A percentile compares a stretch with the other conserved stretches of the same genome.
Conservation (phyloP, 495 filamentous ascomycete species). For the Lasiosphaeria ovina region DNA sequence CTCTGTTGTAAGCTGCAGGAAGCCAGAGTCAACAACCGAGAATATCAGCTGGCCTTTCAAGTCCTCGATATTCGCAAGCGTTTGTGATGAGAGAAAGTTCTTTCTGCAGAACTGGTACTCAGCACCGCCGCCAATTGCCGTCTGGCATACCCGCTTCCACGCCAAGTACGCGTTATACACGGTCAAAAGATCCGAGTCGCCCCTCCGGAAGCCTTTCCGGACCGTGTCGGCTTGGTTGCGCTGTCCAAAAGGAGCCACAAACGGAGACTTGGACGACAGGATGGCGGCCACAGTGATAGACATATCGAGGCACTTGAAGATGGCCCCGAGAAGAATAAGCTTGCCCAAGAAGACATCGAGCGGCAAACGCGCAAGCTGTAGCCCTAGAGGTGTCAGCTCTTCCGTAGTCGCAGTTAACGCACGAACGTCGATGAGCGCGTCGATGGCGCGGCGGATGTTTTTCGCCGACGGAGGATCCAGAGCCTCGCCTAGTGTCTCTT, state of each 20-base stretch:
- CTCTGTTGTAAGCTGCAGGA: constrained; percentile 65
- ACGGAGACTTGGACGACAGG: constrained; percentile 91
- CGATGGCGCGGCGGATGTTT: constrained; percentile 88
- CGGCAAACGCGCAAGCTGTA: constrained; percentile 82
- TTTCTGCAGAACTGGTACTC: constrained; percentile 87
- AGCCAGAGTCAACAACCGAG: constrained; percentile 76
- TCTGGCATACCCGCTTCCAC: constrained; percentile 76
- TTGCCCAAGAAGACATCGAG: constrained; percentile 95
- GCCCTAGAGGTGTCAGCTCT: constrained; percentile 80
- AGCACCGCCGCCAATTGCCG: constrained; percentile 56
- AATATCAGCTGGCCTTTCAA: constrained; percentile 86
- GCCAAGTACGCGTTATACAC: constrained; percentile 88
- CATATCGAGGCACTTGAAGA: constrained; percentile 89
- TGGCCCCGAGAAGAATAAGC: constrained; percentile 74
- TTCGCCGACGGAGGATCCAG: constrained; percentile 85
- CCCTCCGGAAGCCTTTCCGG: constrained; percentile 72
- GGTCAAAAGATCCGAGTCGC: constrained; percentile 88
- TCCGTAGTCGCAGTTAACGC: constrained; percentile 72
- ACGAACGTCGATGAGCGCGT: constrained; percentile 88
- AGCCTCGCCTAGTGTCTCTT: constrained; percentile 83
- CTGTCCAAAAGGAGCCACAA: constrained; percentile 79
- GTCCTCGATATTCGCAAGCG: constrained; percentile 86
- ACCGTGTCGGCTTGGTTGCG: constrained; percentile 75
- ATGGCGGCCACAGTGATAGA: constrained; percentile 88
- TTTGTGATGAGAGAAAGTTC: constrained; percentile 83